Conservation (phyloP, 2,329 filamentous ascomycete genomes). For the Allantophomopsis lycopodina region DNA sequence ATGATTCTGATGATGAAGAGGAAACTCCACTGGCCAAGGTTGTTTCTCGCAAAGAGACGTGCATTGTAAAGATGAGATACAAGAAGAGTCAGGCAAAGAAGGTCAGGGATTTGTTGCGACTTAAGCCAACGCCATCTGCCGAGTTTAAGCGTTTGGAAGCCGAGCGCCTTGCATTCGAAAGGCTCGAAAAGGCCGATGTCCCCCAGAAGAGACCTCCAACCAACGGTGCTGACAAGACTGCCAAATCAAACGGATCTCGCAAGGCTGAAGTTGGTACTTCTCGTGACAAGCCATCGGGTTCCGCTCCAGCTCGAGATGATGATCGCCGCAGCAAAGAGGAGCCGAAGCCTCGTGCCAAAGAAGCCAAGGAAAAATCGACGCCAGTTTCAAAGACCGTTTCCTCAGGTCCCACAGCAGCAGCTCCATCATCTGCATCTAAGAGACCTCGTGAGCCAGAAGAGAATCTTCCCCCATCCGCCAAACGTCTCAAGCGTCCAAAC, state of each 20-base stretch:
- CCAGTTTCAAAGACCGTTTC: too few relatives aligned
- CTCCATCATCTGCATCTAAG: conserved; percentile 8
- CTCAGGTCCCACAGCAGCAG: too few relatives aligned
- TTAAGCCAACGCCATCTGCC: conserved; percentile 7
- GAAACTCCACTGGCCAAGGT: not conserved
- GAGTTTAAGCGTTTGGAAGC: conserved; percentile 1
- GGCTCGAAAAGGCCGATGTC: conserved; percentile 3
- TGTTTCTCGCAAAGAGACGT: conserved; percentile 3
- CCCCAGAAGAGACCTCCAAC: conserved; percentile 2
- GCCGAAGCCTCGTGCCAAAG: too few relatives aligned
- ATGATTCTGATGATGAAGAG: too few relatives aligned
- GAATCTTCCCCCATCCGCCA: conserved; percentile 14
- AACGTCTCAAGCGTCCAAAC: conserved; percentile 21
- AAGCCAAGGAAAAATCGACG: too few relatives aligned
- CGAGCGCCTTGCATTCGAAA: not conserved
- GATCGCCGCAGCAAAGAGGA: too few relatives aligned
- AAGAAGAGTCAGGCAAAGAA: conserved; percentile 11
- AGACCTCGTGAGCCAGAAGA: conserved; percentile 13
- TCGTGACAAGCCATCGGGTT: conserved; percentile 14
- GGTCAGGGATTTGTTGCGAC: conserved; percentile 13
- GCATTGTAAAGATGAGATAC: conserved; percentile 17
- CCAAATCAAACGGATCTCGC: not conserved
- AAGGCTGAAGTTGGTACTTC: conserved; percentile 17
- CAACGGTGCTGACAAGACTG: not conserved
- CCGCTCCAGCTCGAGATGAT: conserved; percentile 20